These are phyloP conservation scores for Coemansia sp. DNA, from an alignment of 192 early-diverging fungal species.

Conservation along the genomic window DNA sequence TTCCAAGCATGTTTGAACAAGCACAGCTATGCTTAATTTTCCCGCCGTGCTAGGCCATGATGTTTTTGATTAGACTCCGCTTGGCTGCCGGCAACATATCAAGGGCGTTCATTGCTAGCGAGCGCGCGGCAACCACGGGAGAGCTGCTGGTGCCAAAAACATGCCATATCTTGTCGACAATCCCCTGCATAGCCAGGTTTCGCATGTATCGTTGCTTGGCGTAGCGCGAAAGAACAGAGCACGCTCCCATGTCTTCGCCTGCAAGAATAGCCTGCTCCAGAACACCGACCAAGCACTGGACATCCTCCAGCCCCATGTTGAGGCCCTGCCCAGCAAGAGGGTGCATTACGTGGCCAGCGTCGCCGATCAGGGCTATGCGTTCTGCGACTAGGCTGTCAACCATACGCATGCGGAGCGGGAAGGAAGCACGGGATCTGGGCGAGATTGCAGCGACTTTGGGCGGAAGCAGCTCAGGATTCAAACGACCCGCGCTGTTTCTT, in stretches of 20 bases:
- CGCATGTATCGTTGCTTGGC: constrained; percentile 76
- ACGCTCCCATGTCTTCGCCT: constrained; percentile 81
- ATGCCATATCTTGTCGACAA: constrained; percentile 76
- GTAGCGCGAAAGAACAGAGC: constrained; percentile 76
- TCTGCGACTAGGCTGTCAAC: constrained; percentile 72
- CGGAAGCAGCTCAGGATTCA: constrained; percentile 28
- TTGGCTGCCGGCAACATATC: constrained; percentile 70
- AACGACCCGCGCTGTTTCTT: constrained; percentile 3
- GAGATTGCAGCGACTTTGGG: constrained; percentile 64
- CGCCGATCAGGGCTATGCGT: constrained; percentile 86
- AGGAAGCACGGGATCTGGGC: constrained; percentile 70
- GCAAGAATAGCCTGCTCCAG: constrained; percentile 63
- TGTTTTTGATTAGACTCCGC: constrained; percentile 21
- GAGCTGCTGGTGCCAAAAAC: constrained; percentile 69
- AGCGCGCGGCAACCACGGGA: constrained; percentile 66
- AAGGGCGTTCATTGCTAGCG: constrained; percentile 68
- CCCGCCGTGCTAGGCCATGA: constrained; percentile 32
- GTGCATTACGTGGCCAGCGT: constrained; percentile 94
- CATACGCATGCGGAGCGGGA: constrained; percentile 83
- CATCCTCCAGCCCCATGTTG: constrained; percentile 90
- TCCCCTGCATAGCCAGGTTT: constrained; percentile 82
- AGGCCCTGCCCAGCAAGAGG: constrained; percentile 96
- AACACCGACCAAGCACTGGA: constrained; percentile 63
- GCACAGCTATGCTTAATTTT: too few relatives aligned
- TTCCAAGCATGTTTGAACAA: too few relatives aligned